Base-by-base conservation (phyloP, 108 stramenopile genomes). In the Fragilaria crotonensis region DNA sequence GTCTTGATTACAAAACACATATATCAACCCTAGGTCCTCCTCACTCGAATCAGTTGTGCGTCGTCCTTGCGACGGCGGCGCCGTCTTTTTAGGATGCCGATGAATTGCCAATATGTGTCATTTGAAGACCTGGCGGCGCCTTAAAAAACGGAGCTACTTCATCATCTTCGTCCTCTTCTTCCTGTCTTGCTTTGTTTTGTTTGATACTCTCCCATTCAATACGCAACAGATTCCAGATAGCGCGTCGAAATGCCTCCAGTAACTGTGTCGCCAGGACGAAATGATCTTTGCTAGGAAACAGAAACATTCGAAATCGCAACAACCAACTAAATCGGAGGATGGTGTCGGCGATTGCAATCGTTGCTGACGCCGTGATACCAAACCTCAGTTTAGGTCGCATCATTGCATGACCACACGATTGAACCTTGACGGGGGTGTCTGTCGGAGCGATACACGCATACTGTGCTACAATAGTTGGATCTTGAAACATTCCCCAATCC, bases 141-240 rank as follows among this genome's bases (percentile, higher is more conserved):
- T n/a, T 52, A 5, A 52, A 26, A 5, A 52, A 52, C n/a, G 51
- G 1, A 27, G 0, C 36, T 2, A 25, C 1, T 48, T 54, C 47
- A 9, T 57, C 52, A 31, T 52, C 45, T 11, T 67, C 50, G 25
- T 60, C 62, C 26, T 68, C 58, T 51, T 26, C 19, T 2, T n/a
- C n/a, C n/a, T n/a, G n/a, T n/a, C n/a, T n/a, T n/a, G 57, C 57
- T n/a, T 52, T 75, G 22, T 32, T 53, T 72, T 88, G 90, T 48
- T 91, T 91, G 31, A 91, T 77, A 59, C 86, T 73, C 62, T 91
- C 90, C 90, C 90, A 91, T 70, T 91, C 90, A 22, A 91, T 83
- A n/a, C 90, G 84, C 22, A 91, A 61, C 31, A 91, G 61, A 66
- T 91, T 91, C 90, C 90, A 91, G 19, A 91, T 63, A 23, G 84